Percentiles rank a stretch among this genome's conserved stretches.
Evolutionary conservation across 352 stramenopile genomes (phyloP).

Genomic region (Phytophthora hybrid): DNA sequence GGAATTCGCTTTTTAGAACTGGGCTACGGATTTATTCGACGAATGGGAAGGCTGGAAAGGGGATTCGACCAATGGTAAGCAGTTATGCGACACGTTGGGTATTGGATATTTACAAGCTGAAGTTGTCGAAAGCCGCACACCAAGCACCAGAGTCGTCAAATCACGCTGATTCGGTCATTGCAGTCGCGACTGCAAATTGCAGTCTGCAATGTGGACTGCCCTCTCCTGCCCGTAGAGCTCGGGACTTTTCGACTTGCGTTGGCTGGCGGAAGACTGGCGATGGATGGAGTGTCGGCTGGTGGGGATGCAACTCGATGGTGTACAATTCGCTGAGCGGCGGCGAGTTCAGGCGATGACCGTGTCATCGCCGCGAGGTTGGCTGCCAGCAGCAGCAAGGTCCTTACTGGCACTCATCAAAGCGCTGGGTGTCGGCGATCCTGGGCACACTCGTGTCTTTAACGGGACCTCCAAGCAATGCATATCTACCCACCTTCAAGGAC

Average conservation of each 20-base stretch:
- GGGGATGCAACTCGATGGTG: no score
- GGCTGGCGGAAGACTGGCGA: not conserved
- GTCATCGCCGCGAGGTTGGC: not conserved
- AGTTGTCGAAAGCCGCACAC: slow-evolving; percentile 4
- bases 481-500: slow-evolving; percentile 27
- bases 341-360: not conserved
- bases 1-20: slow-evolving; percentile 8
- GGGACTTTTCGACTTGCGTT: not conserved
- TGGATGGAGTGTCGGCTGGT: not conserved
- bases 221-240: no score
- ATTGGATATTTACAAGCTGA: slow-evolving; percentile 12
- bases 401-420: slow-evolving; percentile 13
- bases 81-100: not conserved
- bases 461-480: slow-evolving; percentile 13
- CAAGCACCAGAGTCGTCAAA: slow-evolving; percentile 20
- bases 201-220: no score
- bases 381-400: not conserved
- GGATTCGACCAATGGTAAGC: slow-evolving; percentile 11
- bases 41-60: not conserved
- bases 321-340: no score
- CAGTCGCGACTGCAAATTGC: no score
- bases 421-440: slow-evolving; percentile 23
- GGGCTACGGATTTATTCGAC: not conserved
- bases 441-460: slow-evolving; percentile 2
- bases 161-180: not conserved